Conservation (phyloP, 2,329 filamentous ascomycete species). For the Colletotrichum trifolii region DNA sequence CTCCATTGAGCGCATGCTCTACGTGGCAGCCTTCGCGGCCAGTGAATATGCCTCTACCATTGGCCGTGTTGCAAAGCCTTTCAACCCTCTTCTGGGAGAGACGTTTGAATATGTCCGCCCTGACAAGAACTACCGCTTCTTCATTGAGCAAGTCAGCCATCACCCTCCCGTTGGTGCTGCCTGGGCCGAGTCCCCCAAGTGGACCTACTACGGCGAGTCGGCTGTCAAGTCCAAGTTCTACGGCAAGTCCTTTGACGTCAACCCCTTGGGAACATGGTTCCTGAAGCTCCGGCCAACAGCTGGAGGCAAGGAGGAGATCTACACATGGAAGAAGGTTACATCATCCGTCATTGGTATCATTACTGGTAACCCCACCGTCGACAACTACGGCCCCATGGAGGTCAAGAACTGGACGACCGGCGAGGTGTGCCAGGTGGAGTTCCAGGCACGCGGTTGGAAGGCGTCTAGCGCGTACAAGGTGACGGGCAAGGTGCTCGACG, state of each 20-base stretch:
- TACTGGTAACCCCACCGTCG: slow-evolving; percentile 94
- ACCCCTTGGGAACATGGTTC: slow-evolving; percentile 97
- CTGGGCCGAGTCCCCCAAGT: slow-evolving; percentile 90
- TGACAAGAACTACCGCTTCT: slow-evolving; percentile 98
- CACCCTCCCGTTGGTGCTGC: slow-evolving; percentile 95
- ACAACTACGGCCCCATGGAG: slow-evolving; percentile 97
- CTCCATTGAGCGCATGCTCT: slow-evolving; percentile 91
- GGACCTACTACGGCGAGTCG: slow-evolving; percentile 98
- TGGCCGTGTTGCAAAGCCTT: slow-evolving; percentile 95
- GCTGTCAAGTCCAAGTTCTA: slow-evolving; percentile 97
- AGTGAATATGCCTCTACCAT: slow-evolving; percentile 98
- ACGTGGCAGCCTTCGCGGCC: slow-evolving; percentile 94
- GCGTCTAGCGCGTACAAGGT: slow-evolving; percentile 91
- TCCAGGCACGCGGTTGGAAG: slow-evolving; percentile 97
- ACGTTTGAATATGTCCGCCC: slow-evolving; percentile 96
- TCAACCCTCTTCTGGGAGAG: slow-evolving; percentile 95
- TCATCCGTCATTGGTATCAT: slow-evolving; percentile 99
- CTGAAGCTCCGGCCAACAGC: slow-evolving; percentile 80
- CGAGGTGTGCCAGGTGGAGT: slow-evolving; percentile 88
- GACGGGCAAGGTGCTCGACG: slow-evolving; percentile 84
- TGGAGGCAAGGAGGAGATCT: slow-evolving; percentile 85
- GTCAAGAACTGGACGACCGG: slow-evolving; percentile 98
- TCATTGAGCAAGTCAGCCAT: slow-evolving; percentile 98
- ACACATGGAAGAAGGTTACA: slow-evolving; percentile 99
- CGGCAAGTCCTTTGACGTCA: slow-evolving; percentile 96